These are phyloP conservation scores for Daldinia sp. DNA, from an alignment of 2,329 filamentous ascomycete genomes.

Conservation along the genomic window DNA sequence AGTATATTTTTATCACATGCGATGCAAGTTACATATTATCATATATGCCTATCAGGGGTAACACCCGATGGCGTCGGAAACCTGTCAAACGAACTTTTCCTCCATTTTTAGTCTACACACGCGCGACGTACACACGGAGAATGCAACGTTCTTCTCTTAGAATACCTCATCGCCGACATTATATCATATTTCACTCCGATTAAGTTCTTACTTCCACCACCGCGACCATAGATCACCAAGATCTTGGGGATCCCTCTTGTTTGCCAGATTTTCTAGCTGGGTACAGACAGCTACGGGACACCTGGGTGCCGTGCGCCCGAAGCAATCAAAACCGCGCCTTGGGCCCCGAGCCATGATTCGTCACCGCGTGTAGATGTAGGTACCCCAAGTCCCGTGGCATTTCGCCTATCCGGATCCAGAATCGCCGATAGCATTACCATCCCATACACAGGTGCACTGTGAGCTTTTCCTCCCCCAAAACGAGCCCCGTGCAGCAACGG, in stretches of 20 bases:
- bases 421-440: constrained; percentile 25
- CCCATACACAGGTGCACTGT: constrained; percentile 15
- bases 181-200: constrained; percentile 25
- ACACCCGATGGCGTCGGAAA: constrained; percentile 41
- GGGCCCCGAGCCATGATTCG: constrained; percentile 12
- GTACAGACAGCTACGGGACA: constrained; percentile 5
- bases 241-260: constrained; percentile 11
- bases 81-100: constrained; percentile 27
- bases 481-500: constrained; percentile 37
- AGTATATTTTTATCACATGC: constrained; percentile 29
- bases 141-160: constrained; percentile 4
- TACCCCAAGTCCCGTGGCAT: constrained; percentile 21
- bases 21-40: constrained; percentile 12
- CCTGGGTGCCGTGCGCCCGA: constrained; percentile 5
- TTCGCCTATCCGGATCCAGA: constrained; percentile 33
- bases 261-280: constrained; percentile 17
- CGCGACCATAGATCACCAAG: constrained; percentile 3
- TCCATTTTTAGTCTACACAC: constrained; percentile 20
- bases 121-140: constrained; percentile 13
- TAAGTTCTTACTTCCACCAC: constrained; percentile 27
- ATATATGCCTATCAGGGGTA: constrained; percentile 38
- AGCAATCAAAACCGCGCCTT: constrained; percentile 6
- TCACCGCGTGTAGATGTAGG: constrained; percentile 6
- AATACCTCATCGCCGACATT: constrained; percentile 11
- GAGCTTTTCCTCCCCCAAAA: constrained; percentile 21